Evolutionary conservation across 495 filamentous ascomycete genomes (phyloP).

Genomic region (Penicillium paxilli): DNA sequence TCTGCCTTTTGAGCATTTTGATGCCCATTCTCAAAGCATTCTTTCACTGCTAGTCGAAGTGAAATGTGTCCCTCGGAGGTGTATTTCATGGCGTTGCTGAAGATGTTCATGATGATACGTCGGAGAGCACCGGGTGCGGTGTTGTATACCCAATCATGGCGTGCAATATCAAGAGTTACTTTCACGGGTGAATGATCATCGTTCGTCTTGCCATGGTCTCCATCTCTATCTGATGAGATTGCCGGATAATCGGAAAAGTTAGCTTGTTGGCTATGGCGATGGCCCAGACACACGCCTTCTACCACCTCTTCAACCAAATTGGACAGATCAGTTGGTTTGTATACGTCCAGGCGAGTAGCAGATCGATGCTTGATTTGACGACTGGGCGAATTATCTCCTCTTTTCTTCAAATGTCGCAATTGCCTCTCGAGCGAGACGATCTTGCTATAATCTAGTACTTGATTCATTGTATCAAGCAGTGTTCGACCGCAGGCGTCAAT

Average conservation of each 20-base stretch:
- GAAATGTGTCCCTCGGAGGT: constrained; percentile 64
- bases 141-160: constrained; percentile 57
- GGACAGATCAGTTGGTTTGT: constrained; percentile 33
- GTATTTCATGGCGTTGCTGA: constrained; percentile 81
- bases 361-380: constrained; percentile 23
- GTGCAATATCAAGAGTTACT: constrained; percentile 64
- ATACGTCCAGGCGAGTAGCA: constrained; percentile 39
- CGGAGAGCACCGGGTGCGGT: constrained; percentile 69
- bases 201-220: too few species aligned
- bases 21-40: background rate
- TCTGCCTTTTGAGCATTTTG: background rate
- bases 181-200: constrained; percentile 45
- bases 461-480: constrained; percentile 73
- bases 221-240: background rate
- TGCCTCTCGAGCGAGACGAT: constrained; percentile 54
- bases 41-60: constrained; percentile 52
- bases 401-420: constrained; percentile 32
- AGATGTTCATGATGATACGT: constrained; percentile 75
- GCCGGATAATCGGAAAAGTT: background rate
- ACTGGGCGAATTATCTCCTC: constrained; percentile 15
- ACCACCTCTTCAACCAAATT: constrained; percentile 47
- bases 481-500: constrained; percentile 74
- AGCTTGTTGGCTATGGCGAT: constrained; percentile 28
- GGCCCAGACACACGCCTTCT: constrained; percentile 51
- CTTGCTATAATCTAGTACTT: constrained; percentile 70